phyloP scores from a whole-genome alignment of 2,329 filamentous ascomycete genomes.

The Hymenoscyphus albidus region DNA sequence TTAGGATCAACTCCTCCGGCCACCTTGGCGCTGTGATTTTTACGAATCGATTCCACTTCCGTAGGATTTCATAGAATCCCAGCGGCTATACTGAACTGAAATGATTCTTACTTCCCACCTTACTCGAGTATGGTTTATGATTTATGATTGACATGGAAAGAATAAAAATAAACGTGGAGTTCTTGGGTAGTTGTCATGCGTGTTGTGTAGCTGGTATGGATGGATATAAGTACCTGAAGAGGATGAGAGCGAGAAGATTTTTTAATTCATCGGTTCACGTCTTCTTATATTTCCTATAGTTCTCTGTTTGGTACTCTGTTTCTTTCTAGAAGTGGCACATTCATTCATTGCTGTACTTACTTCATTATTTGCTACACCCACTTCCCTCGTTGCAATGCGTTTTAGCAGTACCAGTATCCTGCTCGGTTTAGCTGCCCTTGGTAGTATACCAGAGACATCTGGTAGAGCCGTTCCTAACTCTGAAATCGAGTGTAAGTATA shows the following conservation, averaged over 20 bases:
- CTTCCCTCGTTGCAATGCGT: background rate
- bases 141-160: too few relatives aligned
- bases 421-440: constrained; percentile 3
- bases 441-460: background rate
- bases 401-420: background rate
- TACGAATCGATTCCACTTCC: too few relatives aligned
- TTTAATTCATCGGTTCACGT: background rate
- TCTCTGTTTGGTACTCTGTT: background rate
- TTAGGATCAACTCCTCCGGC: too few relatives aligned
- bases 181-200: too few relatives aligned
- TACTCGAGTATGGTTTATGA: too few relatives aligned
- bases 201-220: too few relatives aligned
- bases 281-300: background rate
- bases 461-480: constrained; percentile 2
- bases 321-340: background rate
- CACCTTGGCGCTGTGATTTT: too few relatives aligned
- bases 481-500: background rate
- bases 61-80: too few relatives aligned
- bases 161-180: too few relatives aligned
- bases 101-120: too few relatives aligned
- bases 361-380: background rate
- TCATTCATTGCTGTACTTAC: background rate
- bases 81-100: too few relatives aligned
- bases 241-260: background rate
- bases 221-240: background rate